These are phyloP conservation scores for Magnusiomyces tetraspermus DNA, from an alignment of 1,139 yeast species.

Conservation along the genomic window DNA sequence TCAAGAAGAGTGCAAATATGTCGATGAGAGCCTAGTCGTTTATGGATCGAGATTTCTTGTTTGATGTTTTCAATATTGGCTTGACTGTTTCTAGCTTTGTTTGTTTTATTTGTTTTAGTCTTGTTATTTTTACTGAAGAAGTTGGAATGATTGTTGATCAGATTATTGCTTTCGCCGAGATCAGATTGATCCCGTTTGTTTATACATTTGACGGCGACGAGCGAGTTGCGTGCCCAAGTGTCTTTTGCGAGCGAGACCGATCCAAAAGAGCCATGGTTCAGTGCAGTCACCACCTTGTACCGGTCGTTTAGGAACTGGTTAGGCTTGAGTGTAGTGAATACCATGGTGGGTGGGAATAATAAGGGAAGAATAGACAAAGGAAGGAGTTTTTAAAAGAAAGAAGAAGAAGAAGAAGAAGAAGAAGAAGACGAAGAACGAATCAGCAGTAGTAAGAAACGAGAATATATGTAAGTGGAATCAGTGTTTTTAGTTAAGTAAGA, in stretches of 20 bases:
- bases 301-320: conserved; percentile 38
- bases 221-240: conserved; percentile 37
- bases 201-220: conserved; percentile 82
- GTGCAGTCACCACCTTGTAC: conserved; percentile 63
- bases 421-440: too few species aligned
- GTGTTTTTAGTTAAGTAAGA: too few species aligned
- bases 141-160: too few species aligned
- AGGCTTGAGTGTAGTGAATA: conserved; percentile 1
- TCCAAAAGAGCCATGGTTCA: conserved; percentile 92
- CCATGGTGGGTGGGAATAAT: neutral
- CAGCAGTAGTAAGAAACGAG: too few species aligned
- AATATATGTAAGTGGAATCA: too few species aligned
- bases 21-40: conserved; percentile 52
- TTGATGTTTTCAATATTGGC: conserved; percentile 49
- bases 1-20: conserved; percentile 63
- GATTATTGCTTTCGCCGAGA: too few species aligned
- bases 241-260: conserved; percentile 83
- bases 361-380: too few species aligned
- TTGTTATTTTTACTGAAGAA: too few species aligned
- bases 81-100: too few species aligned
- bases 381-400: too few species aligned
- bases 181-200: conserved; percentile 26
- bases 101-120: too few species aligned
- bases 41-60: conserved; percentile 70
- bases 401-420: too few species aligned